phyloP scores from a whole-genome alignment of 192 early-diverging fungal genomes.

The Diversispora epigaea region DNA sequence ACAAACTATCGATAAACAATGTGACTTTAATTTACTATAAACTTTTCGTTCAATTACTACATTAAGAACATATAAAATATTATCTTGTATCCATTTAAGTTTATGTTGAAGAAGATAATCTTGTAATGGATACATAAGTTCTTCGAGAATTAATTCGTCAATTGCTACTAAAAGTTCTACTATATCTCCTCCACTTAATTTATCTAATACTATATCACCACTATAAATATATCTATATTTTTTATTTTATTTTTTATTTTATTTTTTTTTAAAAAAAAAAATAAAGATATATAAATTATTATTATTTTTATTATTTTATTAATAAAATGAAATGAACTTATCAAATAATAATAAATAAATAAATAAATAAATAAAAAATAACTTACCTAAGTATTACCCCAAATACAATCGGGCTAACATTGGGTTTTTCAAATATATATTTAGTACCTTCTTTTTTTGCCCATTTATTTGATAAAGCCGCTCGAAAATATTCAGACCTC shows the following conservation, averaged over 20 bases:
- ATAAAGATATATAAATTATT: neutral
- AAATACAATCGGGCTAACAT: slow-evolving; percentile 23
- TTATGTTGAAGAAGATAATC: slow-evolving; percentile 6
- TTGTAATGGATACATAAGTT: slow-evolving; percentile 17
- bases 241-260: neutral
- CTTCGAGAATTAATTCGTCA: slow-evolving; percentile 28
- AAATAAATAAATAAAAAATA: neutral
- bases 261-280: too few relatives aligned
- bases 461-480: slow-evolving; percentile 28
- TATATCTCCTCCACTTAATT: slow-evolving; percentile 13
- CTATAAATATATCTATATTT: slow-evolving; percentile 28
- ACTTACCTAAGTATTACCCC: slow-evolving; percentile 15
- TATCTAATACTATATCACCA: slow-evolving; percentile 2
- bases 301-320: neutral
- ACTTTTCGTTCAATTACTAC: slow-evolving; percentile 8
- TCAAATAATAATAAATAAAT: too few relatives aligned
- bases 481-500: slow-evolving; percentile 29
- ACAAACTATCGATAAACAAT: slow-evolving; percentile 31
- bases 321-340: too few relatives aligned
- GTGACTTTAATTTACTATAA: slow-evolving; percentile 18
- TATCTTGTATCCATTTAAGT: slow-evolving; percentile 27
- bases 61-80: slow-evolving; percentile 22
- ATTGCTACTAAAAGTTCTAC: slow-evolving; percentile 17
- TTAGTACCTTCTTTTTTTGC: slow-evolving; percentile 4
- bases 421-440: slow-evolving; percentile 28